Conservation (phyloP, 441 rosid species). For the Adansonia madagascariensis region DNA sequence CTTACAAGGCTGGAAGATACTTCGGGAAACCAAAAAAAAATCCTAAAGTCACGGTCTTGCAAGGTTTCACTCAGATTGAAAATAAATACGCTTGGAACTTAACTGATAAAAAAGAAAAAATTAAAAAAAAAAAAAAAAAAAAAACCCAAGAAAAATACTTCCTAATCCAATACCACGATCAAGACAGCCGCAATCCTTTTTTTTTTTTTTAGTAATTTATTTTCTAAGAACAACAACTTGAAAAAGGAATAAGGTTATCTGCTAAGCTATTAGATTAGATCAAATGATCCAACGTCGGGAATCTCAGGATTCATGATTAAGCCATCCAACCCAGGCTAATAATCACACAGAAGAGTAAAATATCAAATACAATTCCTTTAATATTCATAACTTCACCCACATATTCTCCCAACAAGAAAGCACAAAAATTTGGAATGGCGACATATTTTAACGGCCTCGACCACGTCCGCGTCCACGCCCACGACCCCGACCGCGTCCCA, state of each 20-base stretch:
- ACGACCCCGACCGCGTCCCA: slow-evolving; percentile 90
- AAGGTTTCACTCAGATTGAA: too few relatives aligned
- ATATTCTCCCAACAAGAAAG: slow-evolving; percentile 35
- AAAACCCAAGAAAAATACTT: too few relatives aligned
- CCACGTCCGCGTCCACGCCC: slow-evolving; percentile 99
- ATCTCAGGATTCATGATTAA: slow-evolving; percentile 17
- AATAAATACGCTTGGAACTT: too few relatives aligned
- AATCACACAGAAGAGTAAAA: slow-evolving; percentile 14
- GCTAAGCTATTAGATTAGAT: background rate
- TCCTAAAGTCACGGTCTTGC: too few relatives aligned
- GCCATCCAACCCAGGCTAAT: background rate
- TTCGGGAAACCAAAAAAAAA: too few relatives aligned
- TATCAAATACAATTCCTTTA: slow-evolving; percentile 19
- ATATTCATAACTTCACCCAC: slow-evolving; percentile 24
- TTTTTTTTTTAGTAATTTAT: background rate
- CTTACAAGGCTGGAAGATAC: too few relatives aligned
- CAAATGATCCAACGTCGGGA: background rate
- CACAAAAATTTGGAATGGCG: slow-evolving; percentile 30
- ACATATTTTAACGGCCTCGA: slow-evolving; percentile 62
- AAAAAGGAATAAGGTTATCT: background rate
- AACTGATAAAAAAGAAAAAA: too few relatives aligned
- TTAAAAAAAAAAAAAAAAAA: too few relatives aligned
- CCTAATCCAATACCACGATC: too few relatives aligned
- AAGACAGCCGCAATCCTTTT: background rate
- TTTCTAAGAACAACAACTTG: background rate